Conservation (phyloP, 768 basidiomycete species). For the Termitomyces titanicus region DNA sequence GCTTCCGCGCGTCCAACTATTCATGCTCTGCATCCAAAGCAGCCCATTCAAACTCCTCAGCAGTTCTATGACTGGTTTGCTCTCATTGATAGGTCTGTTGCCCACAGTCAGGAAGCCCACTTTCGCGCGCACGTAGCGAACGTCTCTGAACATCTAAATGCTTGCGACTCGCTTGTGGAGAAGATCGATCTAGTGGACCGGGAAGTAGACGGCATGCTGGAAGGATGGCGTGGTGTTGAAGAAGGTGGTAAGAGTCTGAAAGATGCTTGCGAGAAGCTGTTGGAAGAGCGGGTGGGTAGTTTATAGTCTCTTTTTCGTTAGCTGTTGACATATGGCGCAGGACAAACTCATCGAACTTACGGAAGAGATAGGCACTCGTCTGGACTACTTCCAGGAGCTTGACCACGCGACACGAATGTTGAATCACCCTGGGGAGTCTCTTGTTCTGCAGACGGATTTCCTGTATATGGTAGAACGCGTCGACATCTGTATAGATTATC, state of each 20-base stretch:
- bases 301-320: neutral
- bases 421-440: constrained; percentile 88
- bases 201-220: constrained; percentile 79
- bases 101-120: constrained; percentile 91
- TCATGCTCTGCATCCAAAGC: constrained; percentile 68
- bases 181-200: constrained; percentile 69
- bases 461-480: constrained; percentile 95
- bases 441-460: constrained; percentile 90
- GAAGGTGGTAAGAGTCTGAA: constrained; percentile 90
- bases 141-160: constrained; percentile 70
- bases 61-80: constrained; percentile 98
- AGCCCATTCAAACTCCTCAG: constrained; percentile 85
- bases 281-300: constrained; percentile 80
- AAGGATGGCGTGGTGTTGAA: constrained; percentile 84
- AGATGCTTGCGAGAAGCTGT: constrained; percentile 83
- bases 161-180: constrained; percentile 72
- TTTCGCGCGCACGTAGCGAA: constrained; percentile 82
- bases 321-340: constrained; percentile 32
- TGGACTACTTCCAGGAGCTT: constrained; percentile 94
- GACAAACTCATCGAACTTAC: constrained; percentile 74
- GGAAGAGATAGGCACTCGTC: constrained; percentile 73
- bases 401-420: constrained; percentile 92
- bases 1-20: constrained; percentile 13
- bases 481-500: constrained; percentile 90
- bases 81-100: constrained; percentile 83